Conservation (phyloP, 139 green algal genomes). For the Coccomyxa sp. region DNA sequence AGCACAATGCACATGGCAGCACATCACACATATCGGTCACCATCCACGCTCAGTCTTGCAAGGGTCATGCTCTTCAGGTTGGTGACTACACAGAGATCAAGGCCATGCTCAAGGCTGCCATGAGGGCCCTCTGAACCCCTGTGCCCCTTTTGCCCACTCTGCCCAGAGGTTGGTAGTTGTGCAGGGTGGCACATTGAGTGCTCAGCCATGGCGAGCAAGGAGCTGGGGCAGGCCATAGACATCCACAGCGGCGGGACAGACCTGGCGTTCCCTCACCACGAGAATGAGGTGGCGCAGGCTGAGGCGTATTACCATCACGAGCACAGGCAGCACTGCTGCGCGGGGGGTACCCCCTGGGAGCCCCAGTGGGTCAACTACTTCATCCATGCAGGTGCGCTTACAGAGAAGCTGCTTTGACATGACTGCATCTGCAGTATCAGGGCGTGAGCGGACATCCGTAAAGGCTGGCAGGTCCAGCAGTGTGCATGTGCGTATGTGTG, state of each 20-base stretch:
- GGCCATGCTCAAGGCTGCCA: no score
- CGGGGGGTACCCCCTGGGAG: constrained; percentile 50
- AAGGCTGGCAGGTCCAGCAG: no score
- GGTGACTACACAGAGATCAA: no score
- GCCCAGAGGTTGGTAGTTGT: not conserved
- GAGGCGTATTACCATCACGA: not conserved
- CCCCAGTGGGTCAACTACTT: constrained; percentile 97
- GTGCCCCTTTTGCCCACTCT: not conserved
- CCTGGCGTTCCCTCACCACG: constrained; percentile 96
- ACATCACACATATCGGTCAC: no score
- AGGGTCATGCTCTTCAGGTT: no score
- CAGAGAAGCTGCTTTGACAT: no score
- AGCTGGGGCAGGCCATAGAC: constrained; percentile 86
- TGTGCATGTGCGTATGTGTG: constrained; percentile 38
- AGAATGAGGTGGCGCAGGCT: constrained; percentile 97
- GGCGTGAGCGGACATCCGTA: no score
- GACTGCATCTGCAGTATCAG: no score
- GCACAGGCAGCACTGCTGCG: no score
- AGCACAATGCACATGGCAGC: no score
- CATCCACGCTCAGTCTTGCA: no score
- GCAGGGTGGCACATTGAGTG: constrained; percentile 99
- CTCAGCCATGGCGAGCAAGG: constrained; percentile 87
- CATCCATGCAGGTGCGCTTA: constrained; percentile 58
- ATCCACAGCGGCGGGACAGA: constrained; percentile 95
- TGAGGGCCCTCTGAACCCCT: no score